Evolutionary conservation across 106 monocot genomes (phyloP), one percentile per base, ranked within the genome.

Genomic region (Acorus gramineus): DNA sequence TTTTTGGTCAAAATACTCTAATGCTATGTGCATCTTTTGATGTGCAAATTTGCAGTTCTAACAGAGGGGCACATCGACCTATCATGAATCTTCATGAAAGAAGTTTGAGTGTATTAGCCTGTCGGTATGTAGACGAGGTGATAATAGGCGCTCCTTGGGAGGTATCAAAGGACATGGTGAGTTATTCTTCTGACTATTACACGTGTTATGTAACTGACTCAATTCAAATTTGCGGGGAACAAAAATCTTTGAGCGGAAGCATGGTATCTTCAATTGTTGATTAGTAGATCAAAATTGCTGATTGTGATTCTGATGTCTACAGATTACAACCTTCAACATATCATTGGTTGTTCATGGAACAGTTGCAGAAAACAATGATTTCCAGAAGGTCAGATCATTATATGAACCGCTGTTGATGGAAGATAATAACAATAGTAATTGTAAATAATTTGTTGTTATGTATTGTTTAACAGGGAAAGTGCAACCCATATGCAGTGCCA

Each of bases 41-140:
- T 47, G 12, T 52, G 53, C 5, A 69, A 28, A 8, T 3, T 59
- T 73, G 59, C 84, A 96, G 95, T 71, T 62, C 80, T 55, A 84
- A 76, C 50, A 82, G 78, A 64, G 90, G 95, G 45, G 75, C 76
- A 8, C 94, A 96, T 79, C 90, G 90, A 55, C 95, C 95, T 14
- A 96, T 96, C 60, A 96, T 96, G 95, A 90, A 87, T 69, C 84
- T 96, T 49, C 95, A 96, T 75, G 95, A 96, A 80, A 80, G 95
- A 83, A 96, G 95, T 58, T 77, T 96, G 67, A 96, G 95, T 76
- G 90, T 96, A 77, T 81, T 96, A 70, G 95, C 95, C 42, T 96
- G 95, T 46, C 90, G 90, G 63, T 85, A 91, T 75, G 95, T 96
- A 14, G 95, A 96, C 80, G 95, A 96, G 65, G 95, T 96, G 53